Percentiles rank a stretch among this genome's conserved stretches.
phyloP scores from a whole-genome alignment of 192 early-diverging fungal genomes.

The Entomortierella parvispora region DNA sequence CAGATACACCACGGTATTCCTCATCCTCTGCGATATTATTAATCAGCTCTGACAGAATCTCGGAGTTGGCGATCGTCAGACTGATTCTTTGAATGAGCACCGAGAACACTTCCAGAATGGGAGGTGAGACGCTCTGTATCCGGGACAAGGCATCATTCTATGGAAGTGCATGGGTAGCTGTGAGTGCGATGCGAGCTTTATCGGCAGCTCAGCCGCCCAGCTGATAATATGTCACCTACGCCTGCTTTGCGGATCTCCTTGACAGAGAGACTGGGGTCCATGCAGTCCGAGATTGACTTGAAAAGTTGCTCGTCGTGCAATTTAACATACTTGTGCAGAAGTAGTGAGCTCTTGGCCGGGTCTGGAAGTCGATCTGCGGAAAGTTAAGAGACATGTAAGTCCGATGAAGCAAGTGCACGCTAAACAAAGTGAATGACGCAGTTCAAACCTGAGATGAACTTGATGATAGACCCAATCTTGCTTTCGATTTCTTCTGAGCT shows the following conservation, averaged over 20 bases:
- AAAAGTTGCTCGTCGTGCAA: constrained; percentile 75
- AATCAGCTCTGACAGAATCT: constrained; percentile 69
- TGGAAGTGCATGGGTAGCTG: neutral
- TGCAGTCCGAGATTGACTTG: constrained; percentile 72
- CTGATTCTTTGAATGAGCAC: constrained; percentile 80
- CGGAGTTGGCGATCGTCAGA: constrained; percentile 79
- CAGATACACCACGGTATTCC: constrained; percentile 20
- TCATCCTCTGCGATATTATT: constrained; percentile 48
- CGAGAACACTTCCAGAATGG: constrained; percentile 74
- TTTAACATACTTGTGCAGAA: constrained; percentile 77
- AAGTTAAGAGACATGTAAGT: neutral
- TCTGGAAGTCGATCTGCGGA: constrained; percentile 70
- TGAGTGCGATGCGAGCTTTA: too few species aligned
- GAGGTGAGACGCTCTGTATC: constrained; percentile 69
- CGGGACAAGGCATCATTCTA: constrained; percentile 70
- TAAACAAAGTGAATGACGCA: neutral
- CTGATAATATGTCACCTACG: constrained; percentile 43
- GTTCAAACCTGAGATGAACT: constrained; percentile 62
- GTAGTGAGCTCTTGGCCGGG: constrained; percentile 63
- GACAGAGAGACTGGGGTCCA: constrained; percentile 75
- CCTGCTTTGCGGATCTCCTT: constrained; percentile 74
- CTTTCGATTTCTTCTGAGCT: constrained; percentile 57
- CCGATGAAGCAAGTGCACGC: neutral
- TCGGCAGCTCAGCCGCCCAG: too few species aligned
- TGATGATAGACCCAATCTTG: constrained; percentile 62